Base-by-base conservation (phyloP, 2,329 filamentous ascomycete genomes). In the Xylariomycetidae sp. region DNA sequence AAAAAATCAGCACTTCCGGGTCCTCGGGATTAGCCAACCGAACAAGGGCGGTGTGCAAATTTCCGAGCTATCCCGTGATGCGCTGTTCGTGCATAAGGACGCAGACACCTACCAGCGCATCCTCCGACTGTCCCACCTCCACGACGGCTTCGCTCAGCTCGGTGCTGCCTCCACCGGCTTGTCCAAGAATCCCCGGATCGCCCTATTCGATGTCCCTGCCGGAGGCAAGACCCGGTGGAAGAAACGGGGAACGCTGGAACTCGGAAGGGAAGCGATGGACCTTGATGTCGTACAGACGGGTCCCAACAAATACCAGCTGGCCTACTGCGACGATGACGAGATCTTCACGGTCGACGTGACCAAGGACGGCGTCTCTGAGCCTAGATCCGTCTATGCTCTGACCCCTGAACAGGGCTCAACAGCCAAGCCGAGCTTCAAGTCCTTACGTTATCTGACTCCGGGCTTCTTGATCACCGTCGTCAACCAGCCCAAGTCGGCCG, bases 1-100 rank as follows among this genome's bases (percentile, higher is more conserved):
- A 44, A 82, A 76, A 54, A 95, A 95, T 57, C 72, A 85, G 52
- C 89, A 95, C 61, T 77, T 96, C 44, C 77, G 88, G 44, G 73
- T 85, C 8, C 84, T 94, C 51, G 68, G 73, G 42, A 70, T 92
- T 43, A 59, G 65, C 40, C 44, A 53, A 38, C 48, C 56, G 29
- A 54, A 54, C 47, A 53, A 44, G 43, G 53, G 52, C 56, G 53
- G 57, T 58, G 18, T 12, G 17, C n/a, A 42, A 47, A 63, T 80
- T 38, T 50, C 64, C 32, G 74, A 79, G 58, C 46, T 71, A 17
- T 68, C 68, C 34, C 72, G 71, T 38, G 57, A 64, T 36, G 52
- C 67, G 30, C 61, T 80, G 18, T 80, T 82, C 50, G 47, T 62
- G 25, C 61, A 69, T 47, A 61, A 61, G 35, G 73, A 76, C 46